Evolutionary conservation across 495 filamentous ascomycete species (phyloP), one percentile per base, ranked within the genome.

Genomic region (Sphaerosporella brunnea): DNA sequence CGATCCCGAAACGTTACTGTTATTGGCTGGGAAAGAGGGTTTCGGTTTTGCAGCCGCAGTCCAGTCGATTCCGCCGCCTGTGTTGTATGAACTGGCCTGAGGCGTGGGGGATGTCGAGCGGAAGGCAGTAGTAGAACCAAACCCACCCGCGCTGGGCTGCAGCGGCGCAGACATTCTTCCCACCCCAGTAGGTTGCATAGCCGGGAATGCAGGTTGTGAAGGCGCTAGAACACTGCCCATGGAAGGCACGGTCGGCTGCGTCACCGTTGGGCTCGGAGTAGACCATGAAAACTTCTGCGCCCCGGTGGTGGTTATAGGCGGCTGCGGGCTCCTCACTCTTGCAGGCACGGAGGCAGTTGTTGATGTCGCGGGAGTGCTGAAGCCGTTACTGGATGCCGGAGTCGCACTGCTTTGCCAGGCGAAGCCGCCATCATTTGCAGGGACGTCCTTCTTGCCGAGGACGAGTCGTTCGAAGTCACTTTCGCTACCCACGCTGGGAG

Each of bases 391-490:
- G 7, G 10, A 23, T 9, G 39, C 7, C 7, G 39, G 53, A 23
- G 34, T 20, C n/a, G n/a, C 46, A 32, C 11, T 23, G 36, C 41
- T 8, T 43, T 43, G 39, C 39, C 39, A 43, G 20, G 7, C 39
- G 21, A 43, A 43, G 3, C 43, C 25, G n/a, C n/a, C n/a, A 19
- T 32, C 43, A 28, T 23, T 35, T 15, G 35, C 43, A 7, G 43
- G 43, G n/a, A 28, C 43, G 20, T 28, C 21, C 66, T 67, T 45
- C 30, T 64, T 70, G 11, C 88, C 88, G 56, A 85, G 80, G 11
- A 97, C 86, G 16, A 97, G 72, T 1, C 73, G 70, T 60, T 93
- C 86, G 55, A 95, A 97, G 56, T 83, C 83, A 43, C 75, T 70
- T 51, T 79, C 74, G 10, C 64, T 73, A 2, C 73, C 67, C 1